A percentile compares a stretch with the other conserved stretches of the same genome.
phyloP scores from a whole-genome alignment of 2,329 filamentous ascomycete genomes.

The Paraphaeosphaeria minitans region DNA sequence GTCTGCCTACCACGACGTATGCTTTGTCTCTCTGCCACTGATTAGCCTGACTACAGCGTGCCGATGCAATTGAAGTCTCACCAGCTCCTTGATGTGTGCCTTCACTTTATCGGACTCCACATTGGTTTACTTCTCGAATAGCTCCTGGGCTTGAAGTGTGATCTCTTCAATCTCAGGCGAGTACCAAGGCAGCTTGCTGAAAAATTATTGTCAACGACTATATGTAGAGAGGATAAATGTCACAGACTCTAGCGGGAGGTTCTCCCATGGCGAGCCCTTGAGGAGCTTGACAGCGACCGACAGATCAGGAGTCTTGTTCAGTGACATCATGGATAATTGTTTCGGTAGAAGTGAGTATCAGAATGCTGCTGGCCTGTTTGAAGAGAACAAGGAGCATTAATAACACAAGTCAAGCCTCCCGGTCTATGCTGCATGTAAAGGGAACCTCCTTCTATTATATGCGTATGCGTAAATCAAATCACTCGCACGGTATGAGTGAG shows the following conservation, averaged over 20 bases:
- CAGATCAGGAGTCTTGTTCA: background rate
- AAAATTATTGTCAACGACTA: background rate
- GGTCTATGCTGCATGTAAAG: background rate
- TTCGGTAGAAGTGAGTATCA: background rate
- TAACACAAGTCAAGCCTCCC: background rate
- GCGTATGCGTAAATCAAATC: background rate
- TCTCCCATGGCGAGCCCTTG: slow-evolving; percentile 4
- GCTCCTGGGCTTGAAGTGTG: slow-evolving; percentile 31
- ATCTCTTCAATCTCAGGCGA: slow-evolving; percentile 7
- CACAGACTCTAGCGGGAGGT: background rate
- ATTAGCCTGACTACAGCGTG: slow-evolving; percentile 6
- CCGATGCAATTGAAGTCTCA: slow-evolving; percentile 19
- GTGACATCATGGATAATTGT: background rate
- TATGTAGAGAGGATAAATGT: background rate
- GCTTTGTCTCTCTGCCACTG: slow-evolving; percentile 34
- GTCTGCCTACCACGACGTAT: slow-evolving; percentile 34
- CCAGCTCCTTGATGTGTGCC: slow-evolving; percentile 44
- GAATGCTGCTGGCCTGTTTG: background rate
- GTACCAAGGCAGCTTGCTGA: slow-evolving; percentile 5
- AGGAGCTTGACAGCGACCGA: background rate
- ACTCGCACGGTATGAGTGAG: background rate
- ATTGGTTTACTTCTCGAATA: slow-evolving; percentile 49
- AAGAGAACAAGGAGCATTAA: background rate
- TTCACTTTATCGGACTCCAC: slow-evolving; percentile 42
- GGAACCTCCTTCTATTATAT: background rate